phyloP scores from a whole-genome alignment of 164 flowering plant species.

The Nymphaea colorata region DNA sequence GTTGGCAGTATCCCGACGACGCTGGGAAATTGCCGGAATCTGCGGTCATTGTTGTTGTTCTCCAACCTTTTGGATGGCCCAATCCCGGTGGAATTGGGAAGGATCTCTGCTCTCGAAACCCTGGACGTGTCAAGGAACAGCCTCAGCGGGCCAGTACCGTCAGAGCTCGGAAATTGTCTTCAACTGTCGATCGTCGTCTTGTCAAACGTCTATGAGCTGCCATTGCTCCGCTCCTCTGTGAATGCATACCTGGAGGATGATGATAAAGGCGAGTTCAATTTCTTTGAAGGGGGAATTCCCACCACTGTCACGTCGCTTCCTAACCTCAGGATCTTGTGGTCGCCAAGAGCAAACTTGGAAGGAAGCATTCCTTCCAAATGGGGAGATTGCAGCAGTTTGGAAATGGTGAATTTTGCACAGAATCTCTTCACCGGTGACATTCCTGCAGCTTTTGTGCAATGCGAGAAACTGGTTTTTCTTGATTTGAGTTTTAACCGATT shows the following conservation, averaged over 20 bases:
- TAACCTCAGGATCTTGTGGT: conserved; percentile 74
- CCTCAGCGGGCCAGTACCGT: conserved; percentile 36
- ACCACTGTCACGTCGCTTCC: conserved; percentile 38
- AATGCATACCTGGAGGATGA: conserved; percentile 7
- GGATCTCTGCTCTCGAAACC: conserved; percentile 44
- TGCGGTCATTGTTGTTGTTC: conserved; percentile 36
- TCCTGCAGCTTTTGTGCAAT: conserved; percentile 26
- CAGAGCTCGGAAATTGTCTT: conserved; percentile 36
- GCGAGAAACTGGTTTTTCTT: conserved; percentile 49
- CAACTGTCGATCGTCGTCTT: conserved; percentile 50
- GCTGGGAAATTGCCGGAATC: conserved; percentile 39
- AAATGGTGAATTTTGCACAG: conserved; percentile 62
- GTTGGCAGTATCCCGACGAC: conserved; percentile 33
- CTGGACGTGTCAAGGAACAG: conserved; percentile 68
- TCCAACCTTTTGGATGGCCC: conserved; percentile 48
- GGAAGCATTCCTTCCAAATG: conserved; percentile 48
- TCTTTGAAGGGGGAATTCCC: conserved; percentile 60
- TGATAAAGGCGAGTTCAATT: conserved; percentile 50
- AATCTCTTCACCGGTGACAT: conserved; percentile 50
- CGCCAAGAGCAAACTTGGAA: conserved; percentile 52
- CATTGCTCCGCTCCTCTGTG: not conserved
- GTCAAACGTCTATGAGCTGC: conserved; percentile 46
- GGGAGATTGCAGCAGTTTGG: conserved; percentile 65
- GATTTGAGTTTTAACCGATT: conserved; percentile 55
- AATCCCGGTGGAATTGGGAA: conserved; percentile 54